Evolutionary conservation across 495 filamentous ascomycete species (phyloP), one percentile per base, ranked within the genome.

Genomic region (Filosporella fistucella): DNA sequence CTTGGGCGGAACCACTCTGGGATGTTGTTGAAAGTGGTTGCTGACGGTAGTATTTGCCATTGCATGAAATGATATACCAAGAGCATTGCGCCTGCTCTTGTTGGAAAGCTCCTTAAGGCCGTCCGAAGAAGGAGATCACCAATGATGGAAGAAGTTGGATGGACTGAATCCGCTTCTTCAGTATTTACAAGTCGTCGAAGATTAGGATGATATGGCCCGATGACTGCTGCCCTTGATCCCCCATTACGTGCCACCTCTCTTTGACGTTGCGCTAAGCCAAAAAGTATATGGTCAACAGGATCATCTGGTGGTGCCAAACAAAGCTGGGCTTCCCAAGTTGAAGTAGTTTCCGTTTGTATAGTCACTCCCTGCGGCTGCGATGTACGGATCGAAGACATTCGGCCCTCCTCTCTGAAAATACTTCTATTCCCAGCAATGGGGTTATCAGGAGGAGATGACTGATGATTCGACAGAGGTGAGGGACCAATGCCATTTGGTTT

Each of bases 11-110:
- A 32, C 36, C 58, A 56, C 25, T 54, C 47, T 16, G 56, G 44
- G 16, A 63, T 42, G 9, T 45, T 38, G 28, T 41, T 49, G 33
- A 58, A 57, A 23, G 48, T 56, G 13, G 42, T 43, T 29, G 30
- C 26, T 8, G 51, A 54, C 1, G 59, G 55, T 1, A 30, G 47
- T 9, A 63, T 56, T 21, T 58, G 49, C 60, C 59, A 64, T 43
- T 53, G 55, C 8, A 51, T 10, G 3, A 60, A 24, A 12, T 22
- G 29, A 28, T 56, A 45, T 8, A 52, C 45, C 4, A 51, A 14
- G 16, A 36, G 24, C n/a, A 51, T 17, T 12, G 32, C 21, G 4
- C 23, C 52, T 3, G 23, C 38, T 18, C 43, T 55, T 20, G 42
- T 47, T 9, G 47, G n/a, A 12, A 51, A 13, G 2, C 34, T 26